A percentile compares a stretch with the other conserved stretches of the same genome.
Conservation (phyloP, 345 rosid species). For the Ceriops zippeliana region DNA sequence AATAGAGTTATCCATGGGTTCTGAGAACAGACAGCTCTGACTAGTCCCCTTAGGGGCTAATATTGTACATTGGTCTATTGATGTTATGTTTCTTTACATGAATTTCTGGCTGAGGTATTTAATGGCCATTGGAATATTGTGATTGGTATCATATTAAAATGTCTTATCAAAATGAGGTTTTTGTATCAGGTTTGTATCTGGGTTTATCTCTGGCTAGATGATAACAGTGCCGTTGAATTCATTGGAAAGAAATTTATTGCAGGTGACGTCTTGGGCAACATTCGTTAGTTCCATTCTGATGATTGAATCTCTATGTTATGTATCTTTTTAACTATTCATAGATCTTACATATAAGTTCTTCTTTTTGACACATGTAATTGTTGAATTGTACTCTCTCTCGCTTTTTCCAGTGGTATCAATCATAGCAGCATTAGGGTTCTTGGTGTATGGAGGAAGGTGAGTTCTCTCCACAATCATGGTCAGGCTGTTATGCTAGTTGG, state of each 20-base stretch:
- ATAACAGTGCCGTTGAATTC: slow-evolving; percentile 66
- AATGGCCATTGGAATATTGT: no score
- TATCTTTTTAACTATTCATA: neutral
- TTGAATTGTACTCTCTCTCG: neutral
- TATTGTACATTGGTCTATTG: neutral
- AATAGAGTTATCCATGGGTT: neutral
- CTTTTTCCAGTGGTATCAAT: slow-evolving; percentile 71
- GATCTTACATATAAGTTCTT: slow-evolving; percentile 1
- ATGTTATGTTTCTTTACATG: neutral
- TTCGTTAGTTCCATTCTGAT: slow-evolving; percentile 10
- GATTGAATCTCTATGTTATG: neutral
- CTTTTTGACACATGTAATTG: slow-evolving; percentile 6
- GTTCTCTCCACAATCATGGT: slow-evolving; percentile 8
- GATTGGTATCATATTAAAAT: neutral
- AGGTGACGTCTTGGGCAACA: slow-evolving; percentile 40
- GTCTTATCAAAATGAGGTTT: slow-evolving; percentile 18
- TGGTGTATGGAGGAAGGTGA: slow-evolving; percentile 98
- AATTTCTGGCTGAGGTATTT: no score
- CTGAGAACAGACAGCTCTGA: neutral
- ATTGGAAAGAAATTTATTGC: slow-evolving; percentile 84
- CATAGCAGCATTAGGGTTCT: slow-evolving; percentile 85
- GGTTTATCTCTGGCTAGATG: slow-evolving; percentile 75
- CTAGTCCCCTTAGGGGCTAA: neutral
- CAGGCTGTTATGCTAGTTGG: slow-evolving; percentile 2
- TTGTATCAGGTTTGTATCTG: slow-evolving; percentile 75